Evolutionary conservation across 768 basidiomycete genomes (phyloP), one percentile per base, ranked within the genome.

Genomic region (Gyrodon lividus): DNA sequence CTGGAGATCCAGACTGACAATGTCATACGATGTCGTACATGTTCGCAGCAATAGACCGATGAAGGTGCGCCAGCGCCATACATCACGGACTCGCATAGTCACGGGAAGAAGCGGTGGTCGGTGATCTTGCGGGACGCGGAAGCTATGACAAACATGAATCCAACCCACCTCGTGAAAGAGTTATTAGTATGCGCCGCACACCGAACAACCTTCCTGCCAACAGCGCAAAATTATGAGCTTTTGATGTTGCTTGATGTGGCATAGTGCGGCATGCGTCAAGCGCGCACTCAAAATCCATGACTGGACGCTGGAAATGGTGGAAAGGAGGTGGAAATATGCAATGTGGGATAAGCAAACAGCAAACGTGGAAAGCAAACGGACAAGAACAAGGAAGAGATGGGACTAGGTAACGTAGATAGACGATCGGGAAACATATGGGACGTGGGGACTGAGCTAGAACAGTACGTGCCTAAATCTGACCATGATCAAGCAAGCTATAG

Each of bases 231-330:
- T n/a, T 17, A 19, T 9, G 6, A n/a, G 34, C 34, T 16, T 35
- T 13, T 13, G n/a, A 35, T 4, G 34, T 35, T 35, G 48, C 52
- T 49, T 48, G 37, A 19, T 51, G 54, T 59, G 51, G 55, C 49
- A 47, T n/a, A 26, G 44, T 42, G 42, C 40, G 46, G 39, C 64
- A 61, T 46, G 64, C 64, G 33, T 61, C 49, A 56, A 43, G 59
- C 64, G 52, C 51, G 56, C 50, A 48, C 34, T 52, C 56, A 52
- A 46, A 43, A 28, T 6, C 41, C 41, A 43, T 43, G 16, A 16
- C 16, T 43, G 43, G 52, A 56, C 51, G 20, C 46, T 50, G 28
- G 38, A 41, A 44, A 24, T 48, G 39, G 46, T 57, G 43, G 26
- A 51, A 59, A 47, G 17, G 45, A 46, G 42, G 46, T 43, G 54